Percentiles rank a stretch among this genome's conserved stretches.
These are phyloP conservation scores for Platanthera guangdongensis DNA, from an alignment of 106 monocot species.

Conservation along the genomic window DNA sequence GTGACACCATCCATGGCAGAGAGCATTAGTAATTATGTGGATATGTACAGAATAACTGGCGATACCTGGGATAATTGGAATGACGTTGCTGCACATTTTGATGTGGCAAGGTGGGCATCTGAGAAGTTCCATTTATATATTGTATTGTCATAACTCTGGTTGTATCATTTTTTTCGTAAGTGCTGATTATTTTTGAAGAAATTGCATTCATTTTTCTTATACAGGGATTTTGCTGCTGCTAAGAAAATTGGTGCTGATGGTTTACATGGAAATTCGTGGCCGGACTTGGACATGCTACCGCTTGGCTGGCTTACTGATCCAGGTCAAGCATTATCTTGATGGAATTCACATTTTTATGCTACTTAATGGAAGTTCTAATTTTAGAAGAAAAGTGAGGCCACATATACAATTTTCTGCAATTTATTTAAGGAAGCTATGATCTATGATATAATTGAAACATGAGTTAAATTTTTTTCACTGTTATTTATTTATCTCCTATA, in stretches of 20 bases:
- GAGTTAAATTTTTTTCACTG: too few species aligned
- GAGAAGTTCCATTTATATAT: neutral
- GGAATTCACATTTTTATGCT: neutral
- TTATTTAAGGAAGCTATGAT: neutral
- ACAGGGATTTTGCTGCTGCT: constrained; percentile 68
- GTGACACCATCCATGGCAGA: constrained; percentile 57
- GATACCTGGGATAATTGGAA: constrained; percentile 95
- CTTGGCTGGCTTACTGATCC: constrained; percentile 94
- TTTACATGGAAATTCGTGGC: constrained; percentile 77
- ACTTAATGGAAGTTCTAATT: neutral
- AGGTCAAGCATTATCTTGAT: constrained; percentile 28
- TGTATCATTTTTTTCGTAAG: neutral
- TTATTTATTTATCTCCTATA: too few species aligned
- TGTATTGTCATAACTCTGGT: neutral
- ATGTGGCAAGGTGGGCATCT: constrained; percentile 59
- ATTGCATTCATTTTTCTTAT: neutral
- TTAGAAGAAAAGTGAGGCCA: neutral
- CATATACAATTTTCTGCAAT: neutral
- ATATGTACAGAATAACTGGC: constrained; percentile 89
- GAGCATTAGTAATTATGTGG: constrained; percentile 40
- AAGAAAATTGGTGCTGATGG: constrained; percentile 66
- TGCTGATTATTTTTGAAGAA: neutral
- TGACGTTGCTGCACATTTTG: constrained; percentile 71
- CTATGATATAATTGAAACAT: too few species aligned
- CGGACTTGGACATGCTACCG: constrained; percentile 97